These are phyloP conservation scores for Boechera divaricarpa DNA, from an alignment of 345 rosid genomes.

Conservation along the genomic window DNA sequence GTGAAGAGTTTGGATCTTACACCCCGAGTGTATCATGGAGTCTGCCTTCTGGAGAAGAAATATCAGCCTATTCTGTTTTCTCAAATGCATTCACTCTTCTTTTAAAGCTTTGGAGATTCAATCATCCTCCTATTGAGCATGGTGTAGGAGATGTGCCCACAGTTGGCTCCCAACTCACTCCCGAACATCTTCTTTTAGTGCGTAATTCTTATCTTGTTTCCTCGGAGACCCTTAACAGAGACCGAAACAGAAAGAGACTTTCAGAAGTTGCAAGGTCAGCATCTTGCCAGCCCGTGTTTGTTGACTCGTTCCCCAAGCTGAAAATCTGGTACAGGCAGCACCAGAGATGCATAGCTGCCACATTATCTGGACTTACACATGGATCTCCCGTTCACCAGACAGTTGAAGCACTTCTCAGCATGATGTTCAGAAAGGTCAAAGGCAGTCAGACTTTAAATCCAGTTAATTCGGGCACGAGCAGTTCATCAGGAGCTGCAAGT, in stretches of 20 bases:
- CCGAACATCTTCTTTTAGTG: slow-evolving; percentile 83
- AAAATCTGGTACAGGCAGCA: slow-evolving; percentile 93
- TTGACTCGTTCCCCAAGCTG: slow-evolving; percentile 91
- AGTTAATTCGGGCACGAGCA: slow-evolving; percentile 79
- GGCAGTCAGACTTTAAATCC: slow-evolving; percentile 65
- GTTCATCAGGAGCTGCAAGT: slow-evolving; percentile 71
- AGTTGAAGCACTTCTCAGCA: slow-evolving; percentile 78
- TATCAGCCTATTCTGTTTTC: slow-evolving; percentile 84
- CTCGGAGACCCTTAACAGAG: slow-evolving; percentile 60
- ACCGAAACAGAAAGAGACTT: slow-evolving; percentile 65
- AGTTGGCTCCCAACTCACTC: slow-evolving; percentile 83
- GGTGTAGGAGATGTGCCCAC: slow-evolving; percentile 90
- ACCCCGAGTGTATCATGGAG: slow-evolving; percentile 75
- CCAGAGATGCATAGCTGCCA: slow-evolving; percentile 84
- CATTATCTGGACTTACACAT: slow-evolving; percentile 81
- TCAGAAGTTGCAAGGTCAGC: slow-evolving; percentile 62
- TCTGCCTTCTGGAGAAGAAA: slow-evolving; percentile 76
- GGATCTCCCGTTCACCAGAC: slow-evolving; percentile 89
- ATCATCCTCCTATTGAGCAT: slow-evolving; percentile 90
- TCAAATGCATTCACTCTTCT: slow-evolving; percentile 93
- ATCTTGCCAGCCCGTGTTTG: slow-evolving; percentile 68
- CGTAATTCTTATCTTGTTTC: slow-evolving; percentile 85
- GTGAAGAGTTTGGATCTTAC: slow-evolving; percentile 93
- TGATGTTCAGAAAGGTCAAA: slow-evolving; percentile 79
- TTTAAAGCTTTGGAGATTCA: slow-evolving; percentile 93